A percentile compares a stretch with the other conserved stretches of the same genome.
These are phyloP conservation scores for Golovinomyces cichoracearum DNA, from an alignment of 2,329 filamentous ascomycete species.

Conservation along the genomic window DNA sequence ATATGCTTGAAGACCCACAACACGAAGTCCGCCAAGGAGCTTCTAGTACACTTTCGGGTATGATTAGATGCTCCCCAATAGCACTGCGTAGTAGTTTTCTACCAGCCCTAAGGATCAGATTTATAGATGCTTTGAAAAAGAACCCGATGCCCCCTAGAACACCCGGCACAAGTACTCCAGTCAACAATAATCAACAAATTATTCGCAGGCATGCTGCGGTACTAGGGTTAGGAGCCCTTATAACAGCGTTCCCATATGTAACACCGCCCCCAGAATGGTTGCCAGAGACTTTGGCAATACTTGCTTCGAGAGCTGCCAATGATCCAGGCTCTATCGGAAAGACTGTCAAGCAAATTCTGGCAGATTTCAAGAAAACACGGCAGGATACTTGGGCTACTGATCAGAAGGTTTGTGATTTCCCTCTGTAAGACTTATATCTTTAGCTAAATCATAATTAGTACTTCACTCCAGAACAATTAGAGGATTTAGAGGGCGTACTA, in stretches of 20 bases:
- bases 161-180: constrained; percentile 40
- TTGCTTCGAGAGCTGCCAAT: constrained; percentile 63
- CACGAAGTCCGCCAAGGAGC: constrained; percentile 85
- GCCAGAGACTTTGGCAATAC: constrained; percentile 64
- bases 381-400: constrained; percentile 98
- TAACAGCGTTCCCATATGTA: constrained; percentile 89
- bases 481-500: constrained; percentile 81
- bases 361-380: constrained; percentile 97
- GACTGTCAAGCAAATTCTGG: constrained; percentile 76
- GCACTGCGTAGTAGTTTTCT: constrained; percentile 58
- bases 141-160: constrained; percentile 68
- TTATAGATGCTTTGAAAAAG: constrained; percentile 47
- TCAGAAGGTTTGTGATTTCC: constrained; percentile 51
- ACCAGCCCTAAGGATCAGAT: constrained; percentile 46
- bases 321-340: constrained; percentile 86
- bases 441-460: constrained; percentile 22
- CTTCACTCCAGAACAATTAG: constrained; percentile 76
- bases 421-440: constrained; percentile 5
- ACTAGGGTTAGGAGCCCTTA: constrained; percentile 64
- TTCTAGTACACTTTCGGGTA: constrained; percentile 77
- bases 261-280: constrained; percentile 84
- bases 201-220: constrained; percentile 73
- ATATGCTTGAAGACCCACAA: constrained; percentile 77
- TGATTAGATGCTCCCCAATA: constrained; percentile 85
- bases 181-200: constrained; percentile 49